phyloP scores from a whole-genome alignment of 805 yeast species.

The Candida adriatica region DNA sequence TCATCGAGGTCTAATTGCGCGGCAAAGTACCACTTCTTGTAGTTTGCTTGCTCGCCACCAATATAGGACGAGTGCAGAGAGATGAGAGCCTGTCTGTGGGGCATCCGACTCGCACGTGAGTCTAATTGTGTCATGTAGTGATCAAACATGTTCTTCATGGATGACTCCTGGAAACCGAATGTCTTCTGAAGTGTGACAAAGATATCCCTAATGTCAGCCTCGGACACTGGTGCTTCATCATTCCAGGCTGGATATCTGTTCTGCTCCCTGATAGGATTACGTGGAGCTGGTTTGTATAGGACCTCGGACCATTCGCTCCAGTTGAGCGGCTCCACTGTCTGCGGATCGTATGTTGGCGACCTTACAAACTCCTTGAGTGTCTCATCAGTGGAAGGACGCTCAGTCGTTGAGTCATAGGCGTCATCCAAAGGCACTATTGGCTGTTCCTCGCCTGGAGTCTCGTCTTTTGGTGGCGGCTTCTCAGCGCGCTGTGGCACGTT shows the following conservation, averaged over 20 bases:
- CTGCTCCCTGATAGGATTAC: not conserved
- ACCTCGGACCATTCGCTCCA: constrained; percentile 1
- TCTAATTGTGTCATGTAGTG: constrained; percentile 76
- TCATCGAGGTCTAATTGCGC: constrained; percentile 76
- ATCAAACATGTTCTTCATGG: constrained; percentile 72
- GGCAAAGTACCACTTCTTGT: constrained; percentile 87
- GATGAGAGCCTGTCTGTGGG: constrained; percentile 61
- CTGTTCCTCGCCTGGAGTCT: too few relatives aligned
- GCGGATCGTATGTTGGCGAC: too few relatives aligned
- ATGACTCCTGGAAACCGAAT: constrained; percentile 84
- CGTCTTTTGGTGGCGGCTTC: too few relatives aligned
- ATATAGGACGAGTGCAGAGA: constrained; percentile 86
- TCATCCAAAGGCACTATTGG: too few relatives aligned
- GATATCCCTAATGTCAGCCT: constrained; percentile 52
- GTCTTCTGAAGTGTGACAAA: constrained; percentile 50
- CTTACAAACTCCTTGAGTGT: too few relatives aligned
- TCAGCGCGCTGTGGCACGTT: too few relatives aligned
- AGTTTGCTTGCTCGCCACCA: constrained; percentile 85
- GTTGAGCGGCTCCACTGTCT: not conserved
- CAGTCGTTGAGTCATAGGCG: too few relatives aligned
- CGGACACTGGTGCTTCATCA: constrained; percentile 12
- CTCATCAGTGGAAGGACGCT: too few relatives aligned
- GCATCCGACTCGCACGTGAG: constrained; percentile 77
- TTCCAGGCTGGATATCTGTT: constrained; percentile 1
- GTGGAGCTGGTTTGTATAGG: not conserved